Conservation (phyloP, 2,329 filamentous ascomycete species). For the Thielaviopsis populi region DNA sequence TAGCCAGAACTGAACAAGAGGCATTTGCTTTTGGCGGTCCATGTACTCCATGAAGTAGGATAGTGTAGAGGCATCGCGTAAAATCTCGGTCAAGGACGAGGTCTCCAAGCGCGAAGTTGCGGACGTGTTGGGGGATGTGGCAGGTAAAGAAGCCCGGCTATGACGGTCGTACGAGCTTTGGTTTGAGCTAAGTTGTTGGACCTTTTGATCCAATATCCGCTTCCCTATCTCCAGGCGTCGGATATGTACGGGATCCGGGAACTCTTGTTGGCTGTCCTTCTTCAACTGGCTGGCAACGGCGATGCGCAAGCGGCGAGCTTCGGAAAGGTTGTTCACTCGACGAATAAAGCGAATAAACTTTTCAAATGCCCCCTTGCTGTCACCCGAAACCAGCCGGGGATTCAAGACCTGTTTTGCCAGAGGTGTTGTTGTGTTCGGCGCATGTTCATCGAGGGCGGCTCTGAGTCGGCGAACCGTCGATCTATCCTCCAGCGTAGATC, state of each 20-base stretch:
- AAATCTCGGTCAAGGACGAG: slow-evolving; percentile 65
- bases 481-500: slow-evolving; percentile 79
- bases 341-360: slow-evolving; percentile 82
- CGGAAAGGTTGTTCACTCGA: slow-evolving; percentile 78
- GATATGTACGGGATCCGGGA: slow-evolving; percentile 72
- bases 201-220: slow-evolving; percentile 74
- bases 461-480: slow-evolving; percentile 87
- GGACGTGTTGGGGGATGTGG: slow-evolving; percentile 21
- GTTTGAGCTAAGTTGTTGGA: slow-evolving; percentile 47
- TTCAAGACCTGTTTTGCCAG: slow-evolving; percentile 50
- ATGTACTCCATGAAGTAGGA: slow-evolving; percentile 99
- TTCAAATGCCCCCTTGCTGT: slow-evolving; percentile 87
- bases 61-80: slow-evolving; percentile 75
- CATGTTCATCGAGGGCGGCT: slow-evolving; percentile 85
- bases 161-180: slow-evolving; percentile 13
- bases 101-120: slow-evolving; percentile 53
- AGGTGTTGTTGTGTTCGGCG: slow-evolving; percentile 62
- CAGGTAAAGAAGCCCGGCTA: slow-evolving; percentile 17
- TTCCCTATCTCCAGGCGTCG: slow-evolving; percentile 86
- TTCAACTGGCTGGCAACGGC: slow-evolving; percentile 87
- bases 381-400: slow-evolving; percentile 63
- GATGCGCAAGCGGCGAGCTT: slow-evolving; percentile 81
- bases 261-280: slow-evolving; percentile 61
- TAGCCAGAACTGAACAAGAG: slow-evolving; percentile 92
- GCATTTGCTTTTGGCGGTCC: slow-evolving; percentile 78